Base-by-base conservation (phyloP, 2,329 filamentous ascomycete species). In the Karstenula rhodostoma region DNA sequence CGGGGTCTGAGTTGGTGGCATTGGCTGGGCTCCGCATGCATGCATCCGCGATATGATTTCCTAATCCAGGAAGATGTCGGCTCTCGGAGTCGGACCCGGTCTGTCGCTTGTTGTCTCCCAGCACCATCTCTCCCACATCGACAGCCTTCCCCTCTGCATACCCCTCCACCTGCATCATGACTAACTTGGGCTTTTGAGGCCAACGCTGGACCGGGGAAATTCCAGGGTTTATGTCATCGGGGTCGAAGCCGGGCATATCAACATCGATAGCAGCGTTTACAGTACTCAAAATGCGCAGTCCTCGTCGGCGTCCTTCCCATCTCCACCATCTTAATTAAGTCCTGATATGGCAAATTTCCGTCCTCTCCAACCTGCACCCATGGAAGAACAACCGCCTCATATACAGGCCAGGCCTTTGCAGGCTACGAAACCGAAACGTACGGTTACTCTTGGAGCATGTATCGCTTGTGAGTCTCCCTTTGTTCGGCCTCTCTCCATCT, bases 371-470 rank as follows among this genome's bases (percentile, higher is more conserved):
- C 73, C 73, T 50, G 72, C 73, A 15, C 73, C 69, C 15, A 69
- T 71, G 64, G 72, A 74, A 48, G 68, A 73, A 25, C 58, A 63
- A 37, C 29, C 58, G 2, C 62, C 69, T 37, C 62, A 63, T 13
- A 61, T 64, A 15, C 67, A 70, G 49, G 67, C 65, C 25, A 67
- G 67, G 22, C 71, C 67, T 12, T 25, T 66, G 17, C 42, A 73
- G 43, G 67, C 67, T 2, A 70, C 69, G 23, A 76, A 76, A 51
- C 73, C 73, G 5, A 76, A 76, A 57, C 65, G 73, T 43, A 76
- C 72, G 4, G 71, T 76, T 12, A 76, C 72, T 17, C 67, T 76
- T n/a, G 72, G 73, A 43, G 73, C 73, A 6, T 76, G 72, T 65
- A 71, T 73, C 25, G 72, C 73, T 6, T 76, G 73, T 63, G 53